Conservation (phyloP, 2,329 filamentous ascomycete genomes). For the Diaporthe longicolla region DNA sequence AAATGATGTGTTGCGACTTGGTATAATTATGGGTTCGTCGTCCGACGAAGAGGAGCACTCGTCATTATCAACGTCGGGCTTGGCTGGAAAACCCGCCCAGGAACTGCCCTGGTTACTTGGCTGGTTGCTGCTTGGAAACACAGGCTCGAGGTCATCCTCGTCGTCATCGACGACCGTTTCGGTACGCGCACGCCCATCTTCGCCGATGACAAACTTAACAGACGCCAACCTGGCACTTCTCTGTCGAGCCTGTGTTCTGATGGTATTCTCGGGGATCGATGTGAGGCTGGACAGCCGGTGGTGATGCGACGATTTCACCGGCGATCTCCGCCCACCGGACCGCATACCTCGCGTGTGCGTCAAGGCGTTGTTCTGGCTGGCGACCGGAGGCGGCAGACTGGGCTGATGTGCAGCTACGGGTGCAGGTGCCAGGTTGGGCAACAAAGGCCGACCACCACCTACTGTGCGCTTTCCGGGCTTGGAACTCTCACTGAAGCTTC, state of each 20-base stretch:
- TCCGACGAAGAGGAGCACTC: slow-evolving; percentile 70
- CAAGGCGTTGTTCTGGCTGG: slow-evolving; percentile 47
- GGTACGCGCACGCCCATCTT: slow-evolving; percentile 70
- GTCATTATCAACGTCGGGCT: slow-evolving; percentile 49
- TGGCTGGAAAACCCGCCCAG: slow-evolving; percentile 10
- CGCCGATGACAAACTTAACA: slow-evolving; percentile 75
- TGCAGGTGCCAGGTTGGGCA: slow-evolving; percentile 65
- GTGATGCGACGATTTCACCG: slow-evolving; percentile 62
- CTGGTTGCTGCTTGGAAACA: slow-evolving; percentile 55
- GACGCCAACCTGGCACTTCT: slow-evolving; percentile 59
- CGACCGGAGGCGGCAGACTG: slow-evolving; percentile 17
- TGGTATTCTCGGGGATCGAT: slow-evolving; percentile 68
- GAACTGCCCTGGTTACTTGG: slow-evolving; percentile 23
- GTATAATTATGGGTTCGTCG: slow-evolving; percentile 76
- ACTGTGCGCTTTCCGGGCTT: slow-evolving; percentile 59
- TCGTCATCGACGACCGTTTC: slow-evolving; percentile 64
- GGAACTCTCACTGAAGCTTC: slow-evolving; percentile 67
- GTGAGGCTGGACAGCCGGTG: slow-evolving; percentile 65
- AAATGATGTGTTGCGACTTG: slow-evolving; percentile 72
- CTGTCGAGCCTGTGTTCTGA: slow-evolving; percentile 58
- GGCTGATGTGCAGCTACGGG: slow-evolving; percentile 50
- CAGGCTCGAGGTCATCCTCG: slow-evolving; percentile 50
- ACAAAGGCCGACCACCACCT: slow-evolving; percentile 52
- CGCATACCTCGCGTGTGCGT: slow-evolving; percentile 52
- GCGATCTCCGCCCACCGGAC: slow-evolving; percentile 65